Base-by-base conservation (phyloP, 2,329 filamentous ascomycete species). In the Neofusicoccum ribis region DNA sequence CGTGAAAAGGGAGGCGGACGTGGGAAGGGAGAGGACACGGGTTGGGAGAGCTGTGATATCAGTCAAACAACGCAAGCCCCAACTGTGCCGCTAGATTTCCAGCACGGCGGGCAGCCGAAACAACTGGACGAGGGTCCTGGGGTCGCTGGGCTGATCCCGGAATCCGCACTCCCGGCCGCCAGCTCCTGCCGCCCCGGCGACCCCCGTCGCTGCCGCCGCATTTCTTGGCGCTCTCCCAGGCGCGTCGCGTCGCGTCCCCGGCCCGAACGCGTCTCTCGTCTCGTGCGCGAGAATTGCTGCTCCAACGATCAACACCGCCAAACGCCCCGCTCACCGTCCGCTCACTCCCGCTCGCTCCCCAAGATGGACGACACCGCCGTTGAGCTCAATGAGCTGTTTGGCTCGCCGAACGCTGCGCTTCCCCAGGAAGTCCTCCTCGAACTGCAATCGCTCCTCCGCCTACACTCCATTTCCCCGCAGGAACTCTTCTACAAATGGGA, bases 401-500 rank as follows among this genome's bases (percentile, higher is more conserved):
- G 41, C 72, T 83, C 77, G 73, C 85, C 80, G 4, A 78, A 81
- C 47, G 72, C 74, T 47, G 80, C 85, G 43, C 83, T 98, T 5
- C 87, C 92, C 67, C 82, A 88, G 68, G 94, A 98, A 77, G 86
- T 98, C 65, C 81, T 92, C 69, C 82, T 85, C 62, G 93, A 97
- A 80, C 83, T 99, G 70, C 86, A 90, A 74, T 96, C 92, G 66
- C 96, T 97, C 75, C 86, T 95, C 80, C 88, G 89, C 63, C 84
- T 98, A 67, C 92, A 97, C 79, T 88, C 88, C 54, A 85, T 98
- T 67, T 87, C 88, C 15, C 84, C 89, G 39, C 89, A 98, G 76
- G 95, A 98, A 75, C 84, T 98, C 31, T 97, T 92, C 79, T 97
- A 92, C 87, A 98, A 98, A 84, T 99, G 95, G 95, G 95, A 99